Base-by-base conservation (phyloP, 169 alveolate species). In the Cryptosporidium meleagridis region DNA sequence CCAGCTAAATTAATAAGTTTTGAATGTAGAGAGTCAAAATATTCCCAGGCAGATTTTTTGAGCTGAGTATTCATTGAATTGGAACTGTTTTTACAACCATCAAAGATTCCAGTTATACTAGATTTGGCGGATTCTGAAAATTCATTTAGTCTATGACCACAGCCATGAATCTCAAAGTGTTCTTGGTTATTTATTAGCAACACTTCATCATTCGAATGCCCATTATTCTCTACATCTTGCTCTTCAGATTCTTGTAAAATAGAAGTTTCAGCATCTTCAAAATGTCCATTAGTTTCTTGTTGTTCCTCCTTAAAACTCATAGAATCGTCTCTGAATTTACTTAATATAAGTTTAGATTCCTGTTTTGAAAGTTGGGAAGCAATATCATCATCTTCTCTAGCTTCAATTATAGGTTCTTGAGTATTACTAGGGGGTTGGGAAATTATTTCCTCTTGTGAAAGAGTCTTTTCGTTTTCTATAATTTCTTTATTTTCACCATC, bases 1-100 rank as follows among this genome's bases (percentile, higher is more conserved):
- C 89, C 89, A 23, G 89, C 65, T 21, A 80, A 26, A 16, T 61
- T 31, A 23, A 80, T 80, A n/a, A 80, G 67, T 31, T 44, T 80
- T 14, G 73, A 59, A 35, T 80, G 89, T 26, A 80, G 39, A 3
- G 31, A 44, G 53, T 61, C 48, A 18, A 65, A 35, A 23, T 80
- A 80, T 8, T 80, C 68, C 37, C 26, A 26, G 1, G 68, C 6
- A 44, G 75, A n/a, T 45, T 80, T 39, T 80, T 59, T 58, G 12
- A 80, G 52, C 26, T 61, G 55, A 12, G 52, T 1, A 12, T 80
- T 80, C 8, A 45, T n/a, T 16, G 72, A 41, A 21, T 18, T 21
- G 12, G 70, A 3, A 16, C 35, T 58, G 21, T 14, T 23, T 55
- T 52, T 73, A 7, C 68, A 53, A 23, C 26, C 29, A 29, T 59